Percentiles rank a stretch among this genome's conserved stretches.
phyloP scores from a whole-genome alignment of 331 rosid species.

The Phaseolus coccineus region DNA sequence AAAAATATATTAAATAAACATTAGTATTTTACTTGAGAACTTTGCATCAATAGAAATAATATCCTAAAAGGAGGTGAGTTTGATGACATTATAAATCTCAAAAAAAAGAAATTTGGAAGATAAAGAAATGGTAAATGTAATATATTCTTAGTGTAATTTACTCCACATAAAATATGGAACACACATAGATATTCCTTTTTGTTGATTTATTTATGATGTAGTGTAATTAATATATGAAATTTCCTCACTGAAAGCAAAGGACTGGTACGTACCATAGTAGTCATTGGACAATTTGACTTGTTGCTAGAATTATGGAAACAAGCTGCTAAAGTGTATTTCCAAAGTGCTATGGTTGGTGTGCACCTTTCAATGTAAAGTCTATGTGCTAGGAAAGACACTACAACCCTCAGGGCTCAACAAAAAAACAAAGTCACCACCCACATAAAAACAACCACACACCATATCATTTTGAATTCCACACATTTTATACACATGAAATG shows the following conservation, averaged over 20 bases:
- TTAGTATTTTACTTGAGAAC: too few relatives aligned
- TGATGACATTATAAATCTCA: too few relatives aligned
- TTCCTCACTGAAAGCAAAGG: not conserved
- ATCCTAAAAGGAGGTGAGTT: too few relatives aligned
- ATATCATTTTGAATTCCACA: slow-evolving; percentile 31
- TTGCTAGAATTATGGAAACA: slow-evolving; percentile 35
- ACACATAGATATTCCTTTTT: too few relatives aligned
- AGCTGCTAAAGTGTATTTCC: slow-evolving; percentile 22
- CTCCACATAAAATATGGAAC: too few relatives aligned
- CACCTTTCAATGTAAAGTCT: slow-evolving; percentile 32
- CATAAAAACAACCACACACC: slow-evolving; percentile 9
- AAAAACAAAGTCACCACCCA: slow-evolving; percentile 21
- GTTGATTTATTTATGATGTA: not conserved
- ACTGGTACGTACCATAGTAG: not conserved
- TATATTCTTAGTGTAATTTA: too few relatives aligned
- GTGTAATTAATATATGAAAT: not conserved
- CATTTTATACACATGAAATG: not conserved
- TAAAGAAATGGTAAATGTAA: too few relatives aligned
- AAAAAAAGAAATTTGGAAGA: too few relatives aligned
- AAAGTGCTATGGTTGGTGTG: slow-evolving; percentile 7
- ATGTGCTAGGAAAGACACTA: slow-evolving; percentile 19
- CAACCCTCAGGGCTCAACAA: slow-evolving; percentile 34
- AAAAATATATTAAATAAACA: too few relatives aligned
- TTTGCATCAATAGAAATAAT: too few relatives aligned
- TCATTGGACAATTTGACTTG: slow-evolving; percentile 10